phyloP scores from a whole-genome alignment of 2,329 filamentous ascomycete species.

The Fusarium agapanthi region DNA sequence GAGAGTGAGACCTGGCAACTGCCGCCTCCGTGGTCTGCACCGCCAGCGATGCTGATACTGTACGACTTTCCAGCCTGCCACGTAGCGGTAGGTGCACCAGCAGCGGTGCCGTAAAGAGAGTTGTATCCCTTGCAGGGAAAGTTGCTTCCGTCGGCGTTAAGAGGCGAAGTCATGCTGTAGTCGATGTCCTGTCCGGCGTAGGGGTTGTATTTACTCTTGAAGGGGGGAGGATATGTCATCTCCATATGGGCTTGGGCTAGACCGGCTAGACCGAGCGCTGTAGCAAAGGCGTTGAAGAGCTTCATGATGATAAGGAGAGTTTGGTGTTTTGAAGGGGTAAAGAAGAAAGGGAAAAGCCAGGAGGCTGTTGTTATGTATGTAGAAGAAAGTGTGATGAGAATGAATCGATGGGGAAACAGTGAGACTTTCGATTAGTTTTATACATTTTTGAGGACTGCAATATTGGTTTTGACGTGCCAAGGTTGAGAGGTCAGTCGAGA shows the following conservation, averaged over 20 bases:
- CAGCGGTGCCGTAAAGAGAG: slow-evolving; percentile 55
- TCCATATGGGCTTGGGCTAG: slow-evolving; percentile 63
- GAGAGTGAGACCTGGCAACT: slow-evolving; percentile 80
- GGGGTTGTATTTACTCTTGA: slow-evolving; percentile 62
- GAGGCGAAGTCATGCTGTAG: slow-evolving; percentile 76
- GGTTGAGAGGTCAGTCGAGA: slow-evolving; percentile 12
- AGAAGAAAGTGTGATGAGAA: slow-evolving; percentile 2
- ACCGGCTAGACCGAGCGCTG: slow-evolving; percentile 52
- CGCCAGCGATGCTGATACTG: slow-evolving; percentile 69
- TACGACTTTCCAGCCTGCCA: slow-evolving; percentile 71
- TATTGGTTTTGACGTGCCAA: slow-evolving; percentile 5
- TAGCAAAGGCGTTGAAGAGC: slow-evolving; percentile 40
- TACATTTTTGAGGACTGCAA: not conserved
- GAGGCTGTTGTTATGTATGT: not conserved
- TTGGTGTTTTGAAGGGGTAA: not conserved
- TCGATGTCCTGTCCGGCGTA: slow-evolving; percentile 61
- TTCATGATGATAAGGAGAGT: slow-evolving; percentile 15
- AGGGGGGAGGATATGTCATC: slow-evolving; percentile 60
- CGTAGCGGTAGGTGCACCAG: slow-evolving; percentile 63
- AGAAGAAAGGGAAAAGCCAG: not conserved
- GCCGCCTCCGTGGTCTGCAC: slow-evolving; percentile 71
- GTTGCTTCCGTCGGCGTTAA: slow-evolving; percentile 66
- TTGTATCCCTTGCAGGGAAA: slow-evolving; percentile 79
- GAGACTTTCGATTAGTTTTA: slow-evolving; percentile 19
- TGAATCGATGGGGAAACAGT: not conserved